Evolutionary conservation across 106 monocot species (phyloP).

Genomic region (Dendrobium catenatum): DNA sequence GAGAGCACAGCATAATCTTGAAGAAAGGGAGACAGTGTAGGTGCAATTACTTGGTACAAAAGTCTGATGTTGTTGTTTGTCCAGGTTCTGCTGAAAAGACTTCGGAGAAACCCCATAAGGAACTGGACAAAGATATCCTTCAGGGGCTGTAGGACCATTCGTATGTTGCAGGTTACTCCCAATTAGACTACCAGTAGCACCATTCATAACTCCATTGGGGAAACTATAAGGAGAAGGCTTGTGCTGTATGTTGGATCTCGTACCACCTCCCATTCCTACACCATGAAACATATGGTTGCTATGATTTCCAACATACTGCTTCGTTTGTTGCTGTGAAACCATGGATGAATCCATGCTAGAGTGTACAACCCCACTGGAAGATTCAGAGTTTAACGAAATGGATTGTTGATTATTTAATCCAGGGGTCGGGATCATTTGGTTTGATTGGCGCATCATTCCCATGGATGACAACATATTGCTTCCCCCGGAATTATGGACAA

Average conservation of each 20-base stretch:
- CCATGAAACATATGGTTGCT: slow-evolving; percentile 48
- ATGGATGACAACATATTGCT: slow-evolving; percentile 36
- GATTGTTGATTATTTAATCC: slow-evolving; percentile 63
- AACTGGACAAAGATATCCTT: slow-evolving; percentile 32
- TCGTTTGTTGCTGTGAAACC: slow-evolving; percentile 47
- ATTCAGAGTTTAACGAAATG: slow-evolving; percentile 38
- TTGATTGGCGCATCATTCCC: slow-evolving; percentile 43
- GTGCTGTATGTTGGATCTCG: slow-evolving; percentile 58
- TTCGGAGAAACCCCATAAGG: slow-evolving; percentile 46
- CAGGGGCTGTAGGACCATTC: slow-evolving; percentile 37
- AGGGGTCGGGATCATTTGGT: slow-evolving; percentile 93
- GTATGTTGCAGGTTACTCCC: slow-evolving; percentile 46
- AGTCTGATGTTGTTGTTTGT: slow-evolving; percentile 53
- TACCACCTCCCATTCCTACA: slow-evolving; percentile 33
- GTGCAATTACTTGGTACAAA: slow-evolving; percentile 45
- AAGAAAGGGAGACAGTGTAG: not conserved
- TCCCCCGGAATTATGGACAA: slow-evolving; percentile 35
- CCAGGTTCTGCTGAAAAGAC: slow-evolving; percentile 37
- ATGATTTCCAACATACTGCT: slow-evolving; percentile 60
- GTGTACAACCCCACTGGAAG: slow-evolving; percentile 39
- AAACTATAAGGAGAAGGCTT: slow-evolving; percentile 55
- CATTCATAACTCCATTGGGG: slow-evolving; percentile 45
- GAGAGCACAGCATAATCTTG: not conserved
- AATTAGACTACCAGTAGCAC: slow-evolving; percentile 34
- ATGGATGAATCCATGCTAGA: slow-evolving; percentile 39